Conservation (phyloP, 139 green algal species). For the Chlamydomonas eustigma region DNA sequence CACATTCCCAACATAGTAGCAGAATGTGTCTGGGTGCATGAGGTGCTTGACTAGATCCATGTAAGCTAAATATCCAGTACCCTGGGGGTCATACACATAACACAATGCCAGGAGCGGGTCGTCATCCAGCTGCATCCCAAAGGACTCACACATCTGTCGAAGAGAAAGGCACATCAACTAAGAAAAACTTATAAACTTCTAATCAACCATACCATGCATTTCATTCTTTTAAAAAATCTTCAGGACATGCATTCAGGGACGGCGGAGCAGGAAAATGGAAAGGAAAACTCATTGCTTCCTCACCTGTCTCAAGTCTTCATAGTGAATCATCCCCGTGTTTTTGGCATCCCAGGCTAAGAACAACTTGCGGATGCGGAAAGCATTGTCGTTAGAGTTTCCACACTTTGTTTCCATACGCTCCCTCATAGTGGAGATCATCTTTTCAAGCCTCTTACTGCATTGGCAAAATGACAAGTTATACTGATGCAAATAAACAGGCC, state of each 20-base stretch:
- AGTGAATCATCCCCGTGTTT: constrained; percentile 55
- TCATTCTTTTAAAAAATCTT: no score
- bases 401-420: constrained; percentile 73
- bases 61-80: constrained; percentile 17
- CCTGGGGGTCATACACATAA: constrained; percentile 44
- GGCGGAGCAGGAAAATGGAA: no score
- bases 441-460: constrained; percentile 62
- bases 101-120: constrained; percentile 75
- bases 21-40: constrained; percentile 42
- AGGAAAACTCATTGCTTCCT: no score
- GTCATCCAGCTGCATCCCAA: constrained; percentile 84
- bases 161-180: no score
- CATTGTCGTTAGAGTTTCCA: constrained; percentile 73
- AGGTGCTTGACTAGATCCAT: constrained; percentile 19
- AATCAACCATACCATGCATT: no score
- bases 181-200: no score
- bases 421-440: constrained; percentile 73
- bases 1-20: constrained; percentile 44
- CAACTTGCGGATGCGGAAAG: constrained; percentile 72
- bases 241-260: no score
- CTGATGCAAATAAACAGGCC: not conserved
- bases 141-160: constrained; percentile 63
- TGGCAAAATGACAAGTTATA: not conserved
- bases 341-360: constrained; percentile 74
- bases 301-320: constrained; percentile 68